Evolutionary conservation across 2,329 filamentous ascomycete genomes (phyloP), one percentile per base, ranked within the genome.

Genomic region (Sclerotinia nivalis): DNA sequence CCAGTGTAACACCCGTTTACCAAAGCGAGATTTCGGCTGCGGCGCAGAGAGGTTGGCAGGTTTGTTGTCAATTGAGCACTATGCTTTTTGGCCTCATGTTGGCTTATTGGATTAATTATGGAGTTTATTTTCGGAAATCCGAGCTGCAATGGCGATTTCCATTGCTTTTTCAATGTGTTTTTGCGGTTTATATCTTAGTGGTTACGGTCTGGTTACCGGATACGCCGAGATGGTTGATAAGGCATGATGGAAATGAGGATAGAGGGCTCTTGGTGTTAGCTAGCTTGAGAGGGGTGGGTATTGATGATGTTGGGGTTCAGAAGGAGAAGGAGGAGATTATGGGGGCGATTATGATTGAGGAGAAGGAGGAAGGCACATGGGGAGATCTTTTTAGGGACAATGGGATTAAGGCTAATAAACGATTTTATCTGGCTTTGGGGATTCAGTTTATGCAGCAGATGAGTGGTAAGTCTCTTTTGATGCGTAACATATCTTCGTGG

Each of bases 181-280:
- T 97, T 93, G 95, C 94, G 50, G 86, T 87, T 58, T 83, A 97
- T 65, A 86, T 97, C 45, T 93, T 88, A 9, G 71, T 92, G 58
- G 94, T 95, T 67, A 96, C 93, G 78, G 83, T 97, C 76, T 84
- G 97, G 73, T 97, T 97, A 77, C 94, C 95, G 75, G 94, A 98
- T 82, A 97, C 94, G 22, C 95, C 95, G 49, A 90, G 94, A 82
- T 98, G 95, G 95, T 87, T 98, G 10, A 84, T 97, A 55, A 93
- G 97, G 78, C 96, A 97, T 78, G 94, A 97, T 76, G 91, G 96
- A 76, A 94, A 97, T 77, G 95, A 97, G 79, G 94, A 97, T 79
- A 94, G 94, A 71, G 97, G 97, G 78, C 84, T 97, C 12, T 97
- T 97, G 77, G 94, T 94, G 76, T 78, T n/a, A 76, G 78, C 80